These are phyloP conservation scores for Alloascoidea hylecoeti DNA, from an alignment of 805 yeast species.

Conservation along the genomic window DNA sequence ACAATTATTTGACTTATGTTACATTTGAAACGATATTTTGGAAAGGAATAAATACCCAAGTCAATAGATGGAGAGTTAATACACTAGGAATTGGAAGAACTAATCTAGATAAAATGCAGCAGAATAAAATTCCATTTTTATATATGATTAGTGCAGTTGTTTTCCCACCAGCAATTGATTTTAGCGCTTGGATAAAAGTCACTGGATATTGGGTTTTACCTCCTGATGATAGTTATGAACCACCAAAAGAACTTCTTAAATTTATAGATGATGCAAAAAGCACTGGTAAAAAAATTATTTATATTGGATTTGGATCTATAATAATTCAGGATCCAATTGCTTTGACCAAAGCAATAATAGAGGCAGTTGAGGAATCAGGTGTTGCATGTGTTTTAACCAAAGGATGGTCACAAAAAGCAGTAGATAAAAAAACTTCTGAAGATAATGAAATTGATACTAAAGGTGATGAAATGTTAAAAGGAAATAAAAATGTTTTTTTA, in stretches of 20 bases:
- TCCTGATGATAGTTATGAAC: conserved; percentile 50
- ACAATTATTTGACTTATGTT: conserved; percentile 84
- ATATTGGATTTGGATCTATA: conserved; percentile 93
- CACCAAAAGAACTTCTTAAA: conserved; percentile 39
- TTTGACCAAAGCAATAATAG: conserved; percentile 63
- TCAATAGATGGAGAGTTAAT: conserved; percentile 76
- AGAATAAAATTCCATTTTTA: conserved; percentile 70
- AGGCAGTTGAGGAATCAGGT: conserved; percentile 68
- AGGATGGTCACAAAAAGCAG: conserved; percentile 83
- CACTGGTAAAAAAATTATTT: conserved; percentile 59
- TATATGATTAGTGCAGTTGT: conserved; percentile 83
- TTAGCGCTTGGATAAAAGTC: conserved; percentile 89
- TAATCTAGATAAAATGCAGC: conserved; percentile 55
- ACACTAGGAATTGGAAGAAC: conserved; percentile 55
- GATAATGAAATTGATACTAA: conserved; percentile 20
- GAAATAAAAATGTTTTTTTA: conserved; percentile 29
- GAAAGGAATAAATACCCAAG: conserved; percentile 81
- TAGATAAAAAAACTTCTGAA: conserved; percentile 21
- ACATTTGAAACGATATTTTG: conserved; percentile 88
- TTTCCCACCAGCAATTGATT: conserved; percentile 87
- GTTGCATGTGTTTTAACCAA: conserved; percentile 81
- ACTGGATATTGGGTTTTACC: conserved; percentile 88
- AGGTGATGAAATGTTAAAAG: conserved; percentile 2
- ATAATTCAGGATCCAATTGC: conserved; percentile 75
- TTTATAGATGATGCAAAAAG: conserved; percentile 51